phyloP scores from a whole-genome alignment of 345 rosid species.

The Sonneratia caseolaris region DNA sequence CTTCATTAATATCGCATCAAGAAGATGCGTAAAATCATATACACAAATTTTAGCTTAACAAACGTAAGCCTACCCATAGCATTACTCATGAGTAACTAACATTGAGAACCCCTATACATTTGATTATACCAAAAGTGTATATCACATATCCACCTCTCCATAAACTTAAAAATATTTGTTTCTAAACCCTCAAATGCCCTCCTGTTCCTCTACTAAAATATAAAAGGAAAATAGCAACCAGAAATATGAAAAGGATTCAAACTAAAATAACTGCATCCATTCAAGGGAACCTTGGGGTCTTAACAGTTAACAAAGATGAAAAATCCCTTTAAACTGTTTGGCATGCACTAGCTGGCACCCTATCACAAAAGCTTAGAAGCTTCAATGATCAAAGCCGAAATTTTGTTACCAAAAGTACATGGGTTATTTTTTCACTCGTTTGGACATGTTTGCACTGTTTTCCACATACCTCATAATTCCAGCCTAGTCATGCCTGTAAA shows the following conservation, averaged over 20 bases:
- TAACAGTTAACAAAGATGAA: neutral
- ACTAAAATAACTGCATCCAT: neutral
- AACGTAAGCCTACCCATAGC: too few species aligned
- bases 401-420: neutral
- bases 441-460: neutral
- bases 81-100: too few species aligned
- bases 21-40: too few species aligned
- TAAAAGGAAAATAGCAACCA: neutral
- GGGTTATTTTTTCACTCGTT: neutral
- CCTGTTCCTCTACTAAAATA: neutral
- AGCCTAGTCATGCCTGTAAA: neutral
- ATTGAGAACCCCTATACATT: too few species aligned
- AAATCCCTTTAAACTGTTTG: neutral
- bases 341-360: neutral
- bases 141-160: too few species aligned
- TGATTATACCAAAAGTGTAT: too few species aligned
- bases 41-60: too few species aligned
- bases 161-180: too few species aligned
- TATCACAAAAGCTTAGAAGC: neutral
- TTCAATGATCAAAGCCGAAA: neutral
- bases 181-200: too few species aligned
- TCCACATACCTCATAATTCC: neutral
- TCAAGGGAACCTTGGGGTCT: neutral
- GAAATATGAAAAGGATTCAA: neutral
- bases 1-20: too few species aligned